Percentiles rank a stretch among this genome's conserved stretches.
phyloP scores from a whole-genome alignment of 2,329 filamentous ascomycete genomes.

The Nemania serpens region DNA sequence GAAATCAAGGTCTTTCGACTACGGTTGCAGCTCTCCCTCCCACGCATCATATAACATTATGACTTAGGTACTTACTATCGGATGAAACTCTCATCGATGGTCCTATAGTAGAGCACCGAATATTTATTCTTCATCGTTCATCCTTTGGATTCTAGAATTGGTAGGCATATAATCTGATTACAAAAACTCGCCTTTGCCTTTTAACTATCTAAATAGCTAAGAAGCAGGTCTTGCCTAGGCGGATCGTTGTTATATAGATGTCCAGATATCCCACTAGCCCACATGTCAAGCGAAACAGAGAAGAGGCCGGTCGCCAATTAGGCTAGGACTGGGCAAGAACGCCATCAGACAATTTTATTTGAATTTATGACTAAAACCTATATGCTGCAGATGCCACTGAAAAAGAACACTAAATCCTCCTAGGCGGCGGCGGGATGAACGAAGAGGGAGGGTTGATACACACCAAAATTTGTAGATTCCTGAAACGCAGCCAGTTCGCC shows the following conservation, averaged over 20 bases:
- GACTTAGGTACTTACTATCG: too few relatives aligned
- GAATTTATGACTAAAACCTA: conserved; percentile 14
- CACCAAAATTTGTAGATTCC: conserved; percentile 32
- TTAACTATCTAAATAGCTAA: too few relatives aligned
- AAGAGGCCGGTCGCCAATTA: too few relatives aligned
- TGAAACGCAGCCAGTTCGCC: conserved; percentile 10
- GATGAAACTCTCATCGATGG: too few relatives aligned
- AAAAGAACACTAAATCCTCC: conserved; percentile 2
- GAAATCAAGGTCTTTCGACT: not conserved
- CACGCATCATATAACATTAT: not conserved
- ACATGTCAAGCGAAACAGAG: not conserved
- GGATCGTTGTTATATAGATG: too few relatives aligned
- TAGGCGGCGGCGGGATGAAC: not conserved
- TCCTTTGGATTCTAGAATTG: too few relatives aligned
- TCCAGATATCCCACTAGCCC: not conserved
- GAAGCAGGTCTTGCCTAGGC: too few relatives aligned
- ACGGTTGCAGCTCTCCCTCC: not conserved
- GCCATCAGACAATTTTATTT: not conserved
- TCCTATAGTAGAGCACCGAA: not conserved
- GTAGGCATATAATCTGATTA: too few relatives aligned
- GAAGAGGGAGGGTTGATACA: conserved; percentile 36
- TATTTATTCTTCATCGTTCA: not conserved
- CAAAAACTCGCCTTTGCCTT: too few relatives aligned
- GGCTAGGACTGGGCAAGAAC: not conserved
- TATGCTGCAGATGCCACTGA: not conserved